Base-by-base conservation (phyloP, 2,329 filamentous ascomycete species). In the Hypoxylon sp. region DNA sequence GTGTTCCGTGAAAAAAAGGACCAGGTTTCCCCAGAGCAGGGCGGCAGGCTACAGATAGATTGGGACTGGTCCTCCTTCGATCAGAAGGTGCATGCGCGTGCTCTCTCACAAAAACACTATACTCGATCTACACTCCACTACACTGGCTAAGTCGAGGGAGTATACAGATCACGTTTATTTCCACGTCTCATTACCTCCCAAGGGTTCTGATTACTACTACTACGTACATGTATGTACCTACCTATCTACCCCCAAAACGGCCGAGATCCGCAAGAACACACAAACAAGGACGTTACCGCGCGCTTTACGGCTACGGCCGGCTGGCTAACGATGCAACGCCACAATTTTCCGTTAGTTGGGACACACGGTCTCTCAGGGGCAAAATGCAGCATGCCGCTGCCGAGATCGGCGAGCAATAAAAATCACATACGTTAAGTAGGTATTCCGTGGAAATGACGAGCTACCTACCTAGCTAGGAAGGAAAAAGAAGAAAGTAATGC, bases 321-420 rank as follows among this genome's bases (percentile, higher is more conserved):
- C 11, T 28, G 19, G 11, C n/a, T 44, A 46, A n/a, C 43, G 28
- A 46, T 46, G 43, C 43, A 26, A 24, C 24, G 47, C 47, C 47
- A 49, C 47, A 26, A 26, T 22, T 19, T 11, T n/a, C 15, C 47
- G 20, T 8, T 26, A 13, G 3, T 17, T 24, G n/a, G n/a, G n/a
- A n/a, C n/a, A 13, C 20, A 26, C 10, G 20, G 22, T 47, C 44
- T 28, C n/a, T 47, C 44, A 47, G 44, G 44, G 44, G 44, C 22
- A 47, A 26, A 22, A 60, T 67, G 61, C 64, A 67, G 58, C 58
- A 43, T 56, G 46, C 64, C 64, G 64, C 17, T 32, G 64, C 61
- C 64, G 64, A 67, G 59, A 30, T 64, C 64, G 64, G 64, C 61
- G 50, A 13, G n/a, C n/a, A 13, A 51, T 39, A 15, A 32, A 22